A percentile compares a stretch with the other conserved stretches of the same genome.
These are phyloP conservation scores for Crepidotus variabilis DNA, from an alignment of 768 basidiomycete species.

Conservation along the genomic window DNA sequence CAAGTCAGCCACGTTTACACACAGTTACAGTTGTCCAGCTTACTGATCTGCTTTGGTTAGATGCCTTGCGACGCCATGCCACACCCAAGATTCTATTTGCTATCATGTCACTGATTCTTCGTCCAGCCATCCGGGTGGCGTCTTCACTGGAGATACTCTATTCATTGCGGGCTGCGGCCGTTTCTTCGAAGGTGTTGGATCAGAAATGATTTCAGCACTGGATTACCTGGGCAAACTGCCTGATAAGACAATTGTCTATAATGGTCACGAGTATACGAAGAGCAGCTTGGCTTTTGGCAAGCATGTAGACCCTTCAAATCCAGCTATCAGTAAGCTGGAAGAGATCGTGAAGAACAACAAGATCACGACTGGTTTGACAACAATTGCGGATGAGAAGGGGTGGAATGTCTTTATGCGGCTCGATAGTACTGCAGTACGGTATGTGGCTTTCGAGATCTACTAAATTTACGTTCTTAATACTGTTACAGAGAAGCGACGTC, in stretches of 20 bases:
- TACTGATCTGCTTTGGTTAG: slow-evolving; percentile 29
- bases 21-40: neutral
- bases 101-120: slow-evolving; percentile 64
- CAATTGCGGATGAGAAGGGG: slow-evolving; percentile 89
- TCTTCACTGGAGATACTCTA: slow-evolving; percentile 95
- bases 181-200: slow-evolving; percentile 86
- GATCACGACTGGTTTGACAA: slow-evolving; percentile 76
- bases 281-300: slow-evolving; percentile 71
- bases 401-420: slow-evolving; percentile 97
- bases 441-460: slow-evolving; percentile 18
- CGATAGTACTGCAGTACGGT: slow-evolving; percentile 60
- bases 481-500: slow-evolving; percentile 45
- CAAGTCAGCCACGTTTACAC: slow-evolving; percentile 34
- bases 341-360: slow-evolving; percentile 55
- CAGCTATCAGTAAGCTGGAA: slow-evolving; percentile 54
- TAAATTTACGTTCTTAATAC: neutral
- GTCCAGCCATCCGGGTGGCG: slow-evolving; percentile 59
- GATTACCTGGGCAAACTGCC: slow-evolving; percentile 71
- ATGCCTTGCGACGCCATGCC: slow-evolving; percentile 86
- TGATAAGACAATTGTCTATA: slow-evolving; percentile 74
- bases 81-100: slow-evolving; percentile 96
- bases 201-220: slow-evolving; percentile 79
- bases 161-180: slow-evolving; percentile 88
- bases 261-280: slow-evolving; percentile 90
- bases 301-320: slow-evolving; percentile 55